These are phyloP conservation scores for Huntiella omanensis DNA, from an alignment of 2,329 filamentous ascomycete species.

Conservation along the genomic window DNA sequence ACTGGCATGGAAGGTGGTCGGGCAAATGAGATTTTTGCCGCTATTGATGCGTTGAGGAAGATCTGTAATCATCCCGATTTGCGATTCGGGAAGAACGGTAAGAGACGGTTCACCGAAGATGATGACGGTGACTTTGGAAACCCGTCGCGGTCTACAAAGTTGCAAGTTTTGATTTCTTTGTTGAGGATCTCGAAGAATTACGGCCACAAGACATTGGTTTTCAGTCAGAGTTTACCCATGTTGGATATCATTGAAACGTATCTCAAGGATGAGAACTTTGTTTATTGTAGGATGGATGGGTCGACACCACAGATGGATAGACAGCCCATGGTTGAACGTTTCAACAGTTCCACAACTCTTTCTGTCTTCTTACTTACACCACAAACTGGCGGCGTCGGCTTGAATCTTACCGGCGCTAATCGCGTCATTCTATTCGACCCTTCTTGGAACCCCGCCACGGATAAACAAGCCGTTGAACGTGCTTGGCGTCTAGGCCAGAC, in stretches of 20 bases:
- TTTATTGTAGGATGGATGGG: constrained; percentile 83
- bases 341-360: constrained; percentile 63
- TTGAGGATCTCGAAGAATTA: constrained; percentile 75
- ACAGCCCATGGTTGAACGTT: constrained; percentile 80
- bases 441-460: constrained; percentile 96
- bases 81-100: constrained; percentile 21
- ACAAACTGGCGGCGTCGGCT: constrained; percentile 81
- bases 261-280: constrained; percentile 49
- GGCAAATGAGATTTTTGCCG: constrained; percentile 35
- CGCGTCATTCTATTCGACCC: constrained; percentile 97
- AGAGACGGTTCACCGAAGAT: neutral
- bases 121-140: constrained; percentile 44
- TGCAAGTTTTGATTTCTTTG: constrained; percentile 81
- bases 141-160: constrained; percentile 70
- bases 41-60: constrained; percentile 82
- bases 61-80: constrained; percentile 97
- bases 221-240: constrained; percentile 89
- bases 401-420: constrained; percentile 87
- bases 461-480: constrained; percentile 83
- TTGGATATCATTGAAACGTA: constrained; percentile 82
- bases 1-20: neutral
- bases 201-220: constrained; percentile 83
- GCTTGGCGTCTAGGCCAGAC: constrained; percentile 95
- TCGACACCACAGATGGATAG: constrained; percentile 72
- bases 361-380: constrained; percentile 89